Evolutionary conservation across 371 early-diverging fungal genomes (phyloP).

Genomic region (Umbelopsis sp.): DNA sequence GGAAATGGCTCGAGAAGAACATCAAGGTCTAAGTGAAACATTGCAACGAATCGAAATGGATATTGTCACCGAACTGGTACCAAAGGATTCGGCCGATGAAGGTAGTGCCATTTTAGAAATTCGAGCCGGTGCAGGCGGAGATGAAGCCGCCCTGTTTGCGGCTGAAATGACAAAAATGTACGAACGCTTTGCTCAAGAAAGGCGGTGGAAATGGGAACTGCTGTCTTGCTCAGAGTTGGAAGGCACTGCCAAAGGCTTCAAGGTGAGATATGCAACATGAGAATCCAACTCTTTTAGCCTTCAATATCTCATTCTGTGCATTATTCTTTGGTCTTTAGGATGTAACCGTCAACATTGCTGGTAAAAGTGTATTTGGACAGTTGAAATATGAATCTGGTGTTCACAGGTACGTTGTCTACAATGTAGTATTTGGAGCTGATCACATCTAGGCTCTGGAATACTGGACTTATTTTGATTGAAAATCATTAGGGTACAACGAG

Average conservation of each 20-base stretch:
- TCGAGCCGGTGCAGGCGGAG: conserved; percentile 83
- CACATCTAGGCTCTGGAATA: too few relatives aligned
- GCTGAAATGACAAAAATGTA: conserved; percentile 81
- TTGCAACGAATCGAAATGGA: conserved; percentile 46
- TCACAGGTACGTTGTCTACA: conserved; percentile 47
- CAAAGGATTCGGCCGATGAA: conserved; percentile 70
- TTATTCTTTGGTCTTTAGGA: conserved; percentile 36
- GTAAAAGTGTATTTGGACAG: conserved; percentile 73
- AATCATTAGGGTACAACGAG: conserved; percentile 70
- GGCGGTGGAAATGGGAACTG: conserved; percentile 74
- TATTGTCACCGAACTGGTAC: conserved; percentile 55
- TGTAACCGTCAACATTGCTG: conserved; percentile 66
- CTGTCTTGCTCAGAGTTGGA: conserved; percentile 58
- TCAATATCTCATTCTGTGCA: neutral
- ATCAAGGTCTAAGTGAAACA: conserved; percentile 34
- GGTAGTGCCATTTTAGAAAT: conserved; percentile 82
- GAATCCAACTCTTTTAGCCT: neutral
- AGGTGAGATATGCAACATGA: conserved; percentile 37
- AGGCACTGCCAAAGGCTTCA: conserved; percentile 54
- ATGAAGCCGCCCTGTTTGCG: conserved; percentile 82
- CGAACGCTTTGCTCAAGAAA: conserved; percentile 64
- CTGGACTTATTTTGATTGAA: too few relatives aligned
- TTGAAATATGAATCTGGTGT: conserved; percentile 85
- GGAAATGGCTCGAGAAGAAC: conserved; percentile 64
- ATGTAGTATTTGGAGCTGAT: too few relatives aligned